Conservation (phyloP, 2,329 filamentous ascomycete species). For the Tolypocladium amazonense region DNA sequence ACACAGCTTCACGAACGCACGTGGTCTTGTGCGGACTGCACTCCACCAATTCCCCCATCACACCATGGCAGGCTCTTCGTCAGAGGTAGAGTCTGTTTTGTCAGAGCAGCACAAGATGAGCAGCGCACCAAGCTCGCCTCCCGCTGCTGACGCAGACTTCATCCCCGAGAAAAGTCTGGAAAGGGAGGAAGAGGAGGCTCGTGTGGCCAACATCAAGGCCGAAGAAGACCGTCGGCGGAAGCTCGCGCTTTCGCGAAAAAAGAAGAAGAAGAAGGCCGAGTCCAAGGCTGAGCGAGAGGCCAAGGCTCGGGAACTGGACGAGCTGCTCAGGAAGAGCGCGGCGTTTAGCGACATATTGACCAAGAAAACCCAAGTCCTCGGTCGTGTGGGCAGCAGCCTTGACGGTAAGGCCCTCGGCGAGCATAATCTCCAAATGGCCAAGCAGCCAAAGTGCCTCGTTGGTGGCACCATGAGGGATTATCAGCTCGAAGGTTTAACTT, state of each 20-base stretch:
- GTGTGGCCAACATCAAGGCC: slow-evolving; percentile 29
- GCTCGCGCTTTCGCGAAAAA: slow-evolving; percentile 25
- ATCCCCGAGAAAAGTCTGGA: slow-evolving; percentile 16
- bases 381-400: slow-evolving; percentile 49
- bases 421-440: slow-evolving; percentile 65
- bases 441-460: slow-evolving; percentile 75
- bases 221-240: slow-evolving; percentile 36
- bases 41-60: not conserved
- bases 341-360: slow-evolving; percentile 53
- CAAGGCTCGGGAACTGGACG: slow-evolving; percentile 49
- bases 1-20: not conserved
- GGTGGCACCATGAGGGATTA: slow-evolving; percentile 91
- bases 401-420: slow-evolving; percentile 50
- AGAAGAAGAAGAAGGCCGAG: slow-evolving; percentile 40
- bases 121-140: slow-evolving; percentile 27
- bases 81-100: slow-evolving; percentile 19
- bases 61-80: slow-evolving; percentile 19
- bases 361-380: slow-evolving; percentile 51
- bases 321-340: slow-evolving; percentile 47
- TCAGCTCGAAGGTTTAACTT: slow-evolving; percentile 87
- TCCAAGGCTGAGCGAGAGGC: slow-evolving; percentile 43
- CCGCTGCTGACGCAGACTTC: slow-evolving; percentile 11
- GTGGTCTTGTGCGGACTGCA: not conserved
- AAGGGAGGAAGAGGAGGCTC: slow-evolving; percentile 25
- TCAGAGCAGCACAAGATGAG: slow-evolving; percentile 19